A percentile compares a stretch with the other conserved stretches of the same genome.
Conservation (phyloP, 441 rosid genomes). For the Gossypium trilobum region DNA sequence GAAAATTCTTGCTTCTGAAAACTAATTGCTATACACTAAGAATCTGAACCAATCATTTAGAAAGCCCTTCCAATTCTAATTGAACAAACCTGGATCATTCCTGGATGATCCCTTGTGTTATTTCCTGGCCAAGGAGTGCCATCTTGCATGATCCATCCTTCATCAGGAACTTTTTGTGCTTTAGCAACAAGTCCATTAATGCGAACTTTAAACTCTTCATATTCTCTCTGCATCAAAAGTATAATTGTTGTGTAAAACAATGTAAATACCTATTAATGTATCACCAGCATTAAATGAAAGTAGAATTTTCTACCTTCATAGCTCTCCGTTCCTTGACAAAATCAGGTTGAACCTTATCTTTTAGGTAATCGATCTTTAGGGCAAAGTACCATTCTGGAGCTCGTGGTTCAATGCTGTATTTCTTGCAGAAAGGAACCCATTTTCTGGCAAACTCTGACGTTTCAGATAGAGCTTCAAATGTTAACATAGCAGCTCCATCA, state of each 20-base stretch:
- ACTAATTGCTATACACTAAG: not conserved
- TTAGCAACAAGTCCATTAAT: constrained; percentile 82
- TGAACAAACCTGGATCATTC: constrained; percentile 83
- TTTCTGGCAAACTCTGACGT: constrained; percentile 91
- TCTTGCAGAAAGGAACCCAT: constrained; percentile 95
- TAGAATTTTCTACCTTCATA: constrained; percentile 56
- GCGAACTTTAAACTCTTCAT: constrained; percentile 89
- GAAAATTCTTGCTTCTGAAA: not conserved
- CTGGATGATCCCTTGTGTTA: constrained; percentile 95
- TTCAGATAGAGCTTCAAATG: constrained; percentile 85
- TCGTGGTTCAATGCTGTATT: constrained; percentile 78
- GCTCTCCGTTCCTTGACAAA: constrained; percentile 97
- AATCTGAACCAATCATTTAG: not conserved
- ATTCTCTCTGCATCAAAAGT: constrained; percentile 63
- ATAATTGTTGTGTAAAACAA: constrained; percentile 4
- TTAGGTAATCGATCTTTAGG: constrained; percentile 82
- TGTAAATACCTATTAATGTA: not conserved
- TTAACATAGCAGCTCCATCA: constrained; percentile 95
- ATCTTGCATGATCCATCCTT: constrained; percentile 98
- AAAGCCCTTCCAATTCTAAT: not conserved
- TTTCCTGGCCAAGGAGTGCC: constrained; percentile 99
- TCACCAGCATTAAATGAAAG: not conserved
- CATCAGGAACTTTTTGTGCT: constrained; percentile 82
- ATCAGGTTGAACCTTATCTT: constrained; percentile 88
- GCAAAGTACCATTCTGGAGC: constrained; percentile 96